Evolutionary conservation across 768 basidiomycete species (phyloP).

Genomic region (Tulasnella sp.): DNA sequence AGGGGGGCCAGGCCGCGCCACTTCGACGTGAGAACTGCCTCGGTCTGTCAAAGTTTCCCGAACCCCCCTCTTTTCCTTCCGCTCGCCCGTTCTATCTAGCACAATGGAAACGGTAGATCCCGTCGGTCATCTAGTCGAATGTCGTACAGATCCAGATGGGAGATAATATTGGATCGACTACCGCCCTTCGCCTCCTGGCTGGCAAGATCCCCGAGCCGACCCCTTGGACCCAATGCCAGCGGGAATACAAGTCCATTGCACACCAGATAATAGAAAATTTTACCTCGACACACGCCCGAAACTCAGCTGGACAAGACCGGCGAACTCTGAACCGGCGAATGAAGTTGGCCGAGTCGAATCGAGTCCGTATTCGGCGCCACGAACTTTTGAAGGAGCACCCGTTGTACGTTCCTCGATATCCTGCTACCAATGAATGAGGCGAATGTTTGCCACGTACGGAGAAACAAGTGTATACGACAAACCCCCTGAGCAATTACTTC

Average conservation of each 20-base stretch:
- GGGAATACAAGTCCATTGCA: conserved; percentile 1
- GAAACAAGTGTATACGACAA: too few relatives aligned
- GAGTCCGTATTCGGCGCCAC: neutral
- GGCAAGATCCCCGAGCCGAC: conserved; percentile 17
- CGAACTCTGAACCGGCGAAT: neutral
- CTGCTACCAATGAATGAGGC: too few relatives aligned
- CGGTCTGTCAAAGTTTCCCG: neutral
- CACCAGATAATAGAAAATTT: conserved; percentile 1
- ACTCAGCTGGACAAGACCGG: conserved; percentile 9
- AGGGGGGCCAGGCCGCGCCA: too few relatives aligned
- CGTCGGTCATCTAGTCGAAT: neutral
- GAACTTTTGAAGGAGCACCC: too few relatives aligned
- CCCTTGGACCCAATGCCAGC: conserved; percentile 2
- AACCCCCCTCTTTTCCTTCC: neutral
- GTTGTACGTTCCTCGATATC: too few relatives aligned
- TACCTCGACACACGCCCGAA: conserved; percentile 9
- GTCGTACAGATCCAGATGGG: conserved; percentile 15
- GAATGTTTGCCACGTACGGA: too few relatives aligned
- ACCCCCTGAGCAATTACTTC: too few relatives aligned
- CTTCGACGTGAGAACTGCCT: neutral
- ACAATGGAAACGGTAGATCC: neutral
- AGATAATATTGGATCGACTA: conserved; percentile 14
- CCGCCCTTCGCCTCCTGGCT: conserved; percentile 1
- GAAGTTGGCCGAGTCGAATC: neutral
- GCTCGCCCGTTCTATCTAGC: neutral